phyloP scores from a whole-genome alignment of 495 filamentous ascomycete genomes.

The Hypoxylon cercidicola region DNA sequence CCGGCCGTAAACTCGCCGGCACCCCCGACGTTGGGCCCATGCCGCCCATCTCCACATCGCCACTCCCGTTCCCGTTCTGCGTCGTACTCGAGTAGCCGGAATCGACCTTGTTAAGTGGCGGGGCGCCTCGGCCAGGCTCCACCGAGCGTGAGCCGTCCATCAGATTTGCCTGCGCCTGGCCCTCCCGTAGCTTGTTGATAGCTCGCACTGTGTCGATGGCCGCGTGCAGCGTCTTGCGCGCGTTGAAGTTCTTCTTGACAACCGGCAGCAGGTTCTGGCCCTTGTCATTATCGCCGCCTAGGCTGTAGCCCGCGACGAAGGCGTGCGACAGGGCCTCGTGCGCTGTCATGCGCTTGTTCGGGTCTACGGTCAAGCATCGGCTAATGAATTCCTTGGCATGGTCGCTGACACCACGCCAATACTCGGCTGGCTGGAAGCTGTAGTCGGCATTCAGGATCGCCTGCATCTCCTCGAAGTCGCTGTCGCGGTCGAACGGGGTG shows the following conservation, averaged over 20 bases:
- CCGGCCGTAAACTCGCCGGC: slow-evolving; percentile 47
- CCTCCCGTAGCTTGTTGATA: slow-evolving; percentile 94
- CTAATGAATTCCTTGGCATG: slow-evolving; percentile 87
- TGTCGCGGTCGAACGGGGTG: slow-evolving; percentile 97
- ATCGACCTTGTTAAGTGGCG: slow-evolving; percentile 48
- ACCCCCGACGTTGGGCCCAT: slow-evolving; percentile 41
- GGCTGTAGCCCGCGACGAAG: slow-evolving; percentile 75
- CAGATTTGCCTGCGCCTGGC: slow-evolving; percentile 66
- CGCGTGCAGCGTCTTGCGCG: slow-evolving; percentile 89
- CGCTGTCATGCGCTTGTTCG: slow-evolving; percentile 86
- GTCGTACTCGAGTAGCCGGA: slow-evolving; percentile 55
- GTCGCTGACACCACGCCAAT: slow-evolving; percentile 94
- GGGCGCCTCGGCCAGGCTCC: slow-evolving; percentile 47
- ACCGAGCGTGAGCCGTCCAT: slow-evolving; percentile 71
- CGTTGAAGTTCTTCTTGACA: slow-evolving; percentile 99
- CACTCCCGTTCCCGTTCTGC: slow-evolving; percentile 46
- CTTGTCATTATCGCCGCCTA: slow-evolving; percentile 48
- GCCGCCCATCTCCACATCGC: slow-evolving; percentile 54
- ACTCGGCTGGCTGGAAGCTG: slow-evolving; percentile 92
- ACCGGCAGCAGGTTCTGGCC: slow-evolving; percentile 83
- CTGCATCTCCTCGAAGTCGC: slow-evolving; percentile 98
- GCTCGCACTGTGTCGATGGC: slow-evolving; percentile 98
- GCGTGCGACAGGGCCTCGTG: slow-evolving; percentile 90
- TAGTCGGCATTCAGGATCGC: slow-evolving; percentile 97
- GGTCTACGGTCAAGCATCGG: slow-evolving; percentile 87